Evolutionary conservation across 2,329 filamentous ascomycete species (phyloP).

Genomic region (Colletotrichum lini): DNA sequence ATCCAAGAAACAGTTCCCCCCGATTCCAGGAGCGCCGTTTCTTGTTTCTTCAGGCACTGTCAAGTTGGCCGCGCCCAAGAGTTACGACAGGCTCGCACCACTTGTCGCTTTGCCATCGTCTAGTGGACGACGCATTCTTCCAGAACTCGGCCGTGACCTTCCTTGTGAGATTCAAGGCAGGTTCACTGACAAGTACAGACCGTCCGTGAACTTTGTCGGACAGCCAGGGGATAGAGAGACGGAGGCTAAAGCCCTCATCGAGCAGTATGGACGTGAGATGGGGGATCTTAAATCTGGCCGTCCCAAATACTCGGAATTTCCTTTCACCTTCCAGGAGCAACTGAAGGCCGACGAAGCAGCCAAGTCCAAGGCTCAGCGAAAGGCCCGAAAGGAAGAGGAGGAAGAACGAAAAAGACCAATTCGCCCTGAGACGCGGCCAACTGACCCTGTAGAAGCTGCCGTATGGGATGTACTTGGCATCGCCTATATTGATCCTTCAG

Average conservation of each 20-base stretch:
- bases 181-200: slow-evolving; percentile 59
- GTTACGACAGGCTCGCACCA: slow-evolving; percentile 61
- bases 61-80: slow-evolving; percentile 61
- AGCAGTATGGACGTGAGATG: slow-evolving; percentile 60
- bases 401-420: slow-evolving; percentile 58
- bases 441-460: slow-evolving; percentile 62
- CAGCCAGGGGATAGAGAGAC: slow-evolving; percentile 57
- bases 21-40: slow-evolving; percentile 56
- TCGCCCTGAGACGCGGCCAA: slow-evolving; percentile 60
- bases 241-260: slow-evolving; percentile 57
- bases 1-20: slow-evolving; percentile 55
- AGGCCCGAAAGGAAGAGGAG: slow-evolving; percentile 59
- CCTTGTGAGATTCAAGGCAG: slow-evolving; percentile 61
- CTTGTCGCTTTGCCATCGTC: slow-evolving; percentile 58
- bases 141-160: slow-evolving; percentile 56
- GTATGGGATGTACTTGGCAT: slow-evolving; percentile 69
- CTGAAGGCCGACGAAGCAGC: slow-evolving; percentile 61
- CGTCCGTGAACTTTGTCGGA: slow-evolving; percentile 55
- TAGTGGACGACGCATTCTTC: slow-evolving; percentile 56
- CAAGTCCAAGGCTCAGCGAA: slow-evolving; percentile 63
- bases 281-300: slow-evolving; percentile 57
- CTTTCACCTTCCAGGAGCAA: slow-evolving; percentile 59
- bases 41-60: slow-evolving; percentile 55
- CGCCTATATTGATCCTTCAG: slow-evolving; percentile 61
- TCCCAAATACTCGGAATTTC: slow-evolving; percentile 64